Evolutionary conservation across 805 yeast genomes (phyloP).

Genomic region (Jamesozyma jinghongensis): DNA sequence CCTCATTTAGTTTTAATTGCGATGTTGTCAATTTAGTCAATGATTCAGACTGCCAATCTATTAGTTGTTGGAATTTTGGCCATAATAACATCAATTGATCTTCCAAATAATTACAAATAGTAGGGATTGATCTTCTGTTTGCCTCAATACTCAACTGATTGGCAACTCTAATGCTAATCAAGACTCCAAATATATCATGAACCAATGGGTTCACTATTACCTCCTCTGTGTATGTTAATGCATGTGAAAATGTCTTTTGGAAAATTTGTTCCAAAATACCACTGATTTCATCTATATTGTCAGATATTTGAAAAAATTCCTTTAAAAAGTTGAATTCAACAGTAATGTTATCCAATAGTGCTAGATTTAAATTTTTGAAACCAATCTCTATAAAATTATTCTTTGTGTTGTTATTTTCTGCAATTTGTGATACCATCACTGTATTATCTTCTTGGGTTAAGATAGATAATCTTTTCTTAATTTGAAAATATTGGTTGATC

Average conservation of each 20-base stretch:
- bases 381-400: constrained; percentile 65
- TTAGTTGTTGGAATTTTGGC: constrained; percentile 74
- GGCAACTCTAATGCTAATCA: constrained; percentile 63
- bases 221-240: constrained; percentile 40
- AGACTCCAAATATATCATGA: constrained; percentile 69
- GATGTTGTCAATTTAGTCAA: constrained; percentile 43
- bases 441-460: constrained; percentile 47
- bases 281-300: constrained; percentile 36
- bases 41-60: constrained; percentile 70
- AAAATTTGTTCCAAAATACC: constrained; percentile 43
- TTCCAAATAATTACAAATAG: constrained; percentile 56
- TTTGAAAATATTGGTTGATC: constrained; percentile 46
- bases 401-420: constrained; percentile 64
- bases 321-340: constrained; percentile 67
- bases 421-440: constrained; percentile 74
- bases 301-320: constrained; percentile 53
- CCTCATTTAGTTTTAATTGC: constrained; percentile 13
- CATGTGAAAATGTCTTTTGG: constrained; percentile 42
- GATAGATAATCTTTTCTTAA: constrained; percentile 54
- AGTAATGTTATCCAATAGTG: constrained; percentile 64
- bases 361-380: constrained; percentile 62
- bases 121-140: constrained; percentile 63
- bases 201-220: constrained; percentile 28
- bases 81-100: constrained; percentile 60
- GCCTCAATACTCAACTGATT: constrained; percentile 57